Evolutionary conservation across 2,329 filamentous ascomycete genomes (phyloP), one percentile per base, ranked within the genome.

Genomic region (Claviceps lovelessii): DNA sequence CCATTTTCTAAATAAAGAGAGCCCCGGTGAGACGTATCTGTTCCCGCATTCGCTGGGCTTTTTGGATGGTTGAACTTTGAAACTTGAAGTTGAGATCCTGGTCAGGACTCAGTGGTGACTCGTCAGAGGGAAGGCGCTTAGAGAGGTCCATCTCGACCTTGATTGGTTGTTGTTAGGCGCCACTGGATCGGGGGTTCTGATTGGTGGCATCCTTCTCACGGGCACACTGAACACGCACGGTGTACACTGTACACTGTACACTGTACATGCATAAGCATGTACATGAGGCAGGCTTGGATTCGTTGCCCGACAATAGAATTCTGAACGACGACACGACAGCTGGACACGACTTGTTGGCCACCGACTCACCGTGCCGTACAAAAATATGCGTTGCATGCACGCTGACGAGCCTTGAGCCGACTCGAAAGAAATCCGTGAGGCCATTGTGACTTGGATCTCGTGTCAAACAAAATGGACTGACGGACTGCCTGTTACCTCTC

Each of bases 91-190:
- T 28, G 51, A 50, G 37, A 50, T 47, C 8, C 37, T 11, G 35
- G 68, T 68, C 57, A 68, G 64, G 23, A 23, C 23, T 23, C 23
- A 3, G 23, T 23, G 23, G 23, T 23, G 23, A 23, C 23, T 23
- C 23, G 23, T 23, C 23, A 23, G 23, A 23, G 62, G 65, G 68
- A 70, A 72, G 68, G 68, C 72, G 72, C 72, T 68, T 61, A 58
- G 54, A 54, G 58, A 58, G 54, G 54, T 60, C 49, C 33, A 48
- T 49, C 33, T 31, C 35, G 6, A 19, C 11, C 11, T 31, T 61
- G 52, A 68, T 69, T 69, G 67, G 67, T 45, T 7, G 13, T 41
- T 15, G 15, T 41, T 41, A 41, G 13, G 37, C 37, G 37, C 37
- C 37, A 1, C 17, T 8, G 17, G 4, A 15, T 5, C 37, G 7